phyloP scores from a whole-genome alignment of 2,329 filamentous ascomycete genomes.

The Venturiaceae sp. region DNA sequence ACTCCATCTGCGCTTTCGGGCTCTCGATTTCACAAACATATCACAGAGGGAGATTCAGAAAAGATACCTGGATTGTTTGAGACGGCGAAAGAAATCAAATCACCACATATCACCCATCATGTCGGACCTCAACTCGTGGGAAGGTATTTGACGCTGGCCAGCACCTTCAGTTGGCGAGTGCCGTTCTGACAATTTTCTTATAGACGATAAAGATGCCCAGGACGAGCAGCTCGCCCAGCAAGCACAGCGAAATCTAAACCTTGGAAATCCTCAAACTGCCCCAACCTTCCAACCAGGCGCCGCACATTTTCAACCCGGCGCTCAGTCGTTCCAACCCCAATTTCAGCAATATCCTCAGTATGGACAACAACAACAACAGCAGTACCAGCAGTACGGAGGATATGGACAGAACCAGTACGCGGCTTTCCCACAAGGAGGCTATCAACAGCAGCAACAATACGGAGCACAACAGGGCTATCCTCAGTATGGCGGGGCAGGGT shows the following conservation, averaged over 20 bases:
- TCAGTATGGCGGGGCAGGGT: conserved; percentile 20
- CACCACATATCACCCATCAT: conserved; percentile 5
- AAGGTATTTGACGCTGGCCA: conserved; percentile 3
- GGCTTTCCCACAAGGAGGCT: conserved; percentile 27
- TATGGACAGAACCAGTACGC: conserved; percentile 14
- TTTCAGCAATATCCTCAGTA: conserved; percentile 17
- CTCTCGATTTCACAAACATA: neutral
- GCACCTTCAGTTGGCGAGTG: neutral
- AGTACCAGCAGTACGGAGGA: conserved; percentile 13
- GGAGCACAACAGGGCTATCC: conserved; percentile 30
- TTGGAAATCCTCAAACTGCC: conserved; percentile 15
- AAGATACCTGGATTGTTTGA: neutral
- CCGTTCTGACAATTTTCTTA: neutral
- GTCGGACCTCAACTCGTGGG: conserved; percentile 11
- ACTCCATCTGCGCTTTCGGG: neutral
- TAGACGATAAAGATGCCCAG: conserved; percentile 21
- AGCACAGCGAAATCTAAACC: conserved; percentile 26
- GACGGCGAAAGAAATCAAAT: neutral
- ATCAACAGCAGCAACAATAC: conserved; percentile 22
- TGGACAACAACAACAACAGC: conserved; percentile 15
- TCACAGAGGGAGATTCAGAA: neutral
- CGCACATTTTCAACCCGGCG: conserved; percentile 22
- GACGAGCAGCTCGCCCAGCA: conserved; percentile 27
- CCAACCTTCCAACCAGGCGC: conserved; percentile 20
- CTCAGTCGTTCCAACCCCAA: conserved; percentile 22